Conservation (phyloP, 75 land plant species). For the Sequoiadendron giganteum region DNA sequence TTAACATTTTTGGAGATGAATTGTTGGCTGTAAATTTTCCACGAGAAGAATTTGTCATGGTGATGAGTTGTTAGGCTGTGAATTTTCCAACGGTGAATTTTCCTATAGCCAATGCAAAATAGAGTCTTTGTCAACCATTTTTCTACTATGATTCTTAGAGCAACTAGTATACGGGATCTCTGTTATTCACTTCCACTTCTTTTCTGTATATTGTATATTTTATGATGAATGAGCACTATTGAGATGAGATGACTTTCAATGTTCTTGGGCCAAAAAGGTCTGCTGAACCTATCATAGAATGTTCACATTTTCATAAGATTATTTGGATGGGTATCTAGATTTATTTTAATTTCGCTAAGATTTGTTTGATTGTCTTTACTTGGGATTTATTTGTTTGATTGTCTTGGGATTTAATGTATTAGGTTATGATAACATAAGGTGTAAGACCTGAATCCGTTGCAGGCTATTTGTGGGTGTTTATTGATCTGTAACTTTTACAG, state of each 20-base stretch:
- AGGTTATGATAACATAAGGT: background rate
- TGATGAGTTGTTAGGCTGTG: no score
- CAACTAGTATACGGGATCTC: background rate
- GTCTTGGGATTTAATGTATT: background rate
- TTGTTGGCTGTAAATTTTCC: no score
- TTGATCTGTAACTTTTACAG: slow-evolving; percentile 21
- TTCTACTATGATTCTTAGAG: background rate
- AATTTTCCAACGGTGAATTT: no score
- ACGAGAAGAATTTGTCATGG: no score
- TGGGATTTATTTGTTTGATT: background rate
- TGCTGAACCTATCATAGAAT: background rate
- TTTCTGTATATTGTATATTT: background rate
- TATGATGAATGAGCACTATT: background rate
- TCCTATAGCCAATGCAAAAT: background rate
- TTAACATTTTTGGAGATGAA: no score
- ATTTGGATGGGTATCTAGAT: background rate
- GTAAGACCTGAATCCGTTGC: background rate
- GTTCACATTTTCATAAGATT: background rate
- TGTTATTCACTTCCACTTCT: background rate
- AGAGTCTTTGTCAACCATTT: background rate
- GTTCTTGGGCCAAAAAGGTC: background rate
- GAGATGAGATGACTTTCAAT: background rate
- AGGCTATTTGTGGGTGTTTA: background rate
- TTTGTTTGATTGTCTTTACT: background rate
- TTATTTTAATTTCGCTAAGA: background rate